Base-by-base conservation (phyloP, 1,139 yeast species). In the Blastobotrys elegans region DNA sequence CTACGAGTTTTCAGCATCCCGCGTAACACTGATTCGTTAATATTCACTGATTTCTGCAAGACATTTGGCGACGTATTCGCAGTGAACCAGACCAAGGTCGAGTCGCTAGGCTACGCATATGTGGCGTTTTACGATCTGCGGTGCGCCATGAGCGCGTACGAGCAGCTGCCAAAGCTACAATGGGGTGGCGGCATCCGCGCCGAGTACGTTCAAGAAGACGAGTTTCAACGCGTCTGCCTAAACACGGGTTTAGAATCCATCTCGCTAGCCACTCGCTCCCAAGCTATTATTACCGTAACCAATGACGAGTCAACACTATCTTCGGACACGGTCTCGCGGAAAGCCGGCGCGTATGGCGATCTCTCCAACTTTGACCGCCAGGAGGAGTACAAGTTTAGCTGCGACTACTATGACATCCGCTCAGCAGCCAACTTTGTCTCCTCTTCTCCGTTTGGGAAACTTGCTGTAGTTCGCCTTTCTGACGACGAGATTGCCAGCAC, bases 371-470 rank as follows among this genome's bases (percentile, higher is more conserved):
- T 53, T 24, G 46, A 59, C 22, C 51, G 53, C 18, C 4, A 5
- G n/a, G 18, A 18, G 3, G 17, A 18, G 13, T 8, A 17, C 18
- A 24, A 34, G 18, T 62, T 60, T 40, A 46, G 57, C 26, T 67
- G 72, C 46, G 65, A 64, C n/a, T 70, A 57, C 52, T 67, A 53
- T 49, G 73, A 70, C 48, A 53, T 67, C 30, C 58, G 72, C 32
- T 59, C 64, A 17, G 63, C 72, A 54, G 56, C 48, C 31, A 44
- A 42, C 29, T 47, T 45, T 39, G 46, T 32, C 2, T 49, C 50
- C 1, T 46, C 53, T 16, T 46, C 54, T 39, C 30, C 38, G 24
- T 34, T 3, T 17, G 38, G 38, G 22, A 34, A 16, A 24, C 14
- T 40, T 17, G 22, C 51, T 56, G 35, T 54, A 54, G 30, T 40